Evolutionary conservation across 2,329 filamentous ascomycete species (phyloP), one percentile per base, ranked within the genome.

Genomic region (Ceratocystis albifundus): DNA sequence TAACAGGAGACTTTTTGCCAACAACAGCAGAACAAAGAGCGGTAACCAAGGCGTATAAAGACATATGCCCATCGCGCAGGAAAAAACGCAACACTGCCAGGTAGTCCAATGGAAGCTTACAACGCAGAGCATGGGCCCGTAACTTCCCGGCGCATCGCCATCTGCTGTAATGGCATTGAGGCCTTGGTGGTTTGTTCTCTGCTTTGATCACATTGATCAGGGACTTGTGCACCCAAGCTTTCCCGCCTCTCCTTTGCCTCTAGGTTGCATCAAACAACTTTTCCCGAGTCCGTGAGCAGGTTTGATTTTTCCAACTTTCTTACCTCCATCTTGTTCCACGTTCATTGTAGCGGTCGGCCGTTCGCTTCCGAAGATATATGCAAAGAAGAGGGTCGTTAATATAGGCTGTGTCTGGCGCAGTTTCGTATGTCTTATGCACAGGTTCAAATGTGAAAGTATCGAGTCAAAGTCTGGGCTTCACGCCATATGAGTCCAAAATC

Each of bases 261-360:
- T 32, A 7, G 22, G 25, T 30, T 57, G 53, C 53, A 57, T 17
- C 17, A 57, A 17, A 30, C 53, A 22, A 30, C 15, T 57, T 57
- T 57, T n/a, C 48, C 53, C 28, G 53, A 30, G 28, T 57, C 53
- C 25, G 53, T 57, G 53, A 28, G 25, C 17, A 30, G 28, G 10
- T 30, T 30, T 57, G 53, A 7, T 15, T 15, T 57, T 28, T 17
- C 28, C 12, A 30, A 1, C 22, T 46, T 32, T 46, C 65, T 62
- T 66, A 66, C 65, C 65, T 62, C 30, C n/a, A 22, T 28, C 20
- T 44, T 62, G 46, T 50, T 62, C 45, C 20, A n/a, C 20, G 57
- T 66, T 48, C 65, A 66, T 66, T 30, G 28, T 62, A 17, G 57
- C 41, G 30, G 65, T 66, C n/a, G 48, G 48, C 48, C 17, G 36